A percentile compares a stretch with the other conserved stretches of the same genome.
These are phyloP conservation scores for Microcyclospora tardicrescens DNA, from an alignment of 2,329 filamentous ascomycete genomes.

Conservation along the genomic window DNA sequence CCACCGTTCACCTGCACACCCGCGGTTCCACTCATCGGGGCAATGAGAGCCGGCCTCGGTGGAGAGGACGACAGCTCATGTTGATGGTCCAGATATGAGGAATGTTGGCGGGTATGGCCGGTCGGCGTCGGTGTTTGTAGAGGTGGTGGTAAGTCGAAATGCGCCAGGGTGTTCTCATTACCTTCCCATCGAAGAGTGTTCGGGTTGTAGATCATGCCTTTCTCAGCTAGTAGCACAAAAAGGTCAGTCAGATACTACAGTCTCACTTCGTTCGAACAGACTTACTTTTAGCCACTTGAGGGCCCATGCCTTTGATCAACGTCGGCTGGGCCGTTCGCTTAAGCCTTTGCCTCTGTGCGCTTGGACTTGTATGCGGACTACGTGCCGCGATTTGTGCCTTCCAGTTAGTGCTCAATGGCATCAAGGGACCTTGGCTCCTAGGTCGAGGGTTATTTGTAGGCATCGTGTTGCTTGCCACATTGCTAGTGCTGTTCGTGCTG, in stretches of 20 bases:
- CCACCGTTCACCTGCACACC: slow-evolving; percentile 90
- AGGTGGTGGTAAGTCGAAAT: slow-evolving; percentile 51
- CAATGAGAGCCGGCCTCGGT: slow-evolving; percentile 66
- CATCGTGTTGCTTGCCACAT: neutral
- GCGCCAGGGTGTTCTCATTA: slow-evolving; percentile 72
- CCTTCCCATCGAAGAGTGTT: slow-evolving; percentile 83
- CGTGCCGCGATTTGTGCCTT: slow-evolving; percentile 42
- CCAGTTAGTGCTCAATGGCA: slow-evolving; percentile 45
- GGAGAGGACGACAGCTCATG: slow-evolving; percentile 26
- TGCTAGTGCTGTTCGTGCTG: no score
- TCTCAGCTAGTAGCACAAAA: slow-evolving; percentile 47
- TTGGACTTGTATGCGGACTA: slow-evolving; percentile 38
- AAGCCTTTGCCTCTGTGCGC: slow-evolving; percentile 35
- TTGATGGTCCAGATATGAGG: slow-evolving; percentile 23
- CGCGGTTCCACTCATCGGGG: slow-evolving; percentile 58
- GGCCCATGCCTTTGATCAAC: slow-evolving; percentile 72
- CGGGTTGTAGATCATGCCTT: slow-evolving; percentile 95
- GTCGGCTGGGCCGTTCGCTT: slow-evolving; percentile 49
- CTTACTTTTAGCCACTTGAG: slow-evolving; percentile 70
- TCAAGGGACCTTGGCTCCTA: slow-evolving; percentile 36
- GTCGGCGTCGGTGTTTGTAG: slow-evolving; percentile 28
- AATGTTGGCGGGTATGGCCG: slow-evolving; percentile 14
- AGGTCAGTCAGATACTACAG: slow-evolving; percentile 2
- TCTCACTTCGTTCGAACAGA: slow-evolving; percentile 7
- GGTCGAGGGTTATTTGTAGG: slow-evolving; percentile 18